Evolutionary conservation across 2,329 filamentous ascomycete species (phyloP).

Genomic region (Apiospora arundinis): DNA sequence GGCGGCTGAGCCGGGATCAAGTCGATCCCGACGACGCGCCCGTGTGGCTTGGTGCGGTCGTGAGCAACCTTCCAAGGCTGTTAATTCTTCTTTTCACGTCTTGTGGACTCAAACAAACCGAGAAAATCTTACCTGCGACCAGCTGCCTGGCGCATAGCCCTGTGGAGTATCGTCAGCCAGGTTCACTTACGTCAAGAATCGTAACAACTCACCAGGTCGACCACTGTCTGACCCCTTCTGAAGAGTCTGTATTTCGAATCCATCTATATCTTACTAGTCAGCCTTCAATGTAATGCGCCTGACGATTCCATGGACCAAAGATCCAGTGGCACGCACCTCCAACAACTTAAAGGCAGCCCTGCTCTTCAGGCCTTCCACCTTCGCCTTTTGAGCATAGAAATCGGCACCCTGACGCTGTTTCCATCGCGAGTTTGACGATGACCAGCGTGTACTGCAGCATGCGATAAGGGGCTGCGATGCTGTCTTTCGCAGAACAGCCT

Average conservation of each 20-base stretch:
- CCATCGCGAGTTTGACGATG: constrained; percentile 78
- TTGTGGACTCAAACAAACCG: constrained; percentile 26
- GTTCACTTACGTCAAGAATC: background rate
- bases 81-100: background rate
- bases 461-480: background rate
- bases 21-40: constrained; percentile 89
- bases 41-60: constrained; percentile 76
- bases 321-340: constrained; percentile 61
- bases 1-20: constrained; percentile 92
- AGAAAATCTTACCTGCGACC: constrained; percentile 64
- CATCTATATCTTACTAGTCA: constrained; percentile 61
- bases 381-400: constrained; percentile 74
- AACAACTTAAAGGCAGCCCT: constrained; percentile 93
- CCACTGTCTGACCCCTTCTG: constrained; percentile 78
- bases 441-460: constrained; percentile 29
- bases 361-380: constrained; percentile 81
- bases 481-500: background rate
- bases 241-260: constrained; percentile 84
- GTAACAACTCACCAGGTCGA: constrained; percentile 74
- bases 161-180: constrained; percentile 38
- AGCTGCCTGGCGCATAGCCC: constrained; percentile 79
- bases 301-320: background rate
- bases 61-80: constrained; percentile 71
- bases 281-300: background rate
- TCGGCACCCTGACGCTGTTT: constrained; percentile 79